Percentiles rank a stretch among this genome's conserved stretches.
These are phyloP conservation scores for Fonsecaea monophora DNA, from an alignment of 2,329 filamentous ascomycete genomes.

Conservation along the genomic window DNA sequence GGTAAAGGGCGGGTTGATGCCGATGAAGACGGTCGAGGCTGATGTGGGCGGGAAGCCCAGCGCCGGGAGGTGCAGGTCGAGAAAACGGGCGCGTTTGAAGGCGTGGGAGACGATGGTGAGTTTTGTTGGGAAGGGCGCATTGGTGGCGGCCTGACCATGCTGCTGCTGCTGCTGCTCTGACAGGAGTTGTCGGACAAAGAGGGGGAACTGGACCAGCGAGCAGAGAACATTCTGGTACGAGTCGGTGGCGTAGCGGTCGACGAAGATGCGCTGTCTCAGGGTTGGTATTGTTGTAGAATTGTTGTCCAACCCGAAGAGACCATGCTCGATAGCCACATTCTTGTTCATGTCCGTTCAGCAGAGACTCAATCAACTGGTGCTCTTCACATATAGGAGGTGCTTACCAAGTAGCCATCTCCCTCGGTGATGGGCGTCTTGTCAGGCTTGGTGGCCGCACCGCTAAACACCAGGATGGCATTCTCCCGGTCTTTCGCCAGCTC, in stretches of 20 bases:
- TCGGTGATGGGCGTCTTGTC: constrained; percentile 24
- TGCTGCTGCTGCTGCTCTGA: neutral
- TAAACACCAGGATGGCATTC: constrained; percentile 68
- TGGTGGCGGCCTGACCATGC: neutral
- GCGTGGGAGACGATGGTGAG: constrained; percentile 72
- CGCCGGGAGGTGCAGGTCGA: constrained; percentile 69
- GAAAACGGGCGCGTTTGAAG: constrained; percentile 70
- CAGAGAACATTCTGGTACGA: constrained; percentile 86
- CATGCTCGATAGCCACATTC: constrained; percentile 29
- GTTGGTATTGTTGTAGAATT: neutral
- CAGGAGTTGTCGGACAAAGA: constrained; percentile 27
- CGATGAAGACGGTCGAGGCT: constrained; percentile 58
- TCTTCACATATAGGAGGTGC: neutral
- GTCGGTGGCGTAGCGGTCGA: constrained; percentile 78
- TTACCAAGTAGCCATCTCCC: constrained; percentile 34
- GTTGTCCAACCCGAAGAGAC: constrained; percentile 26
- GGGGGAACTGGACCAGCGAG: constrained; percentile 66
- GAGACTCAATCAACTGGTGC: neutral
- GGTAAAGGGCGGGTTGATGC: constrained; percentile 67
- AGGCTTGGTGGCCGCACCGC: constrained; percentile 62
- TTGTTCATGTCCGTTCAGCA: neutral
- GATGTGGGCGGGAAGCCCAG: constrained; percentile 53
- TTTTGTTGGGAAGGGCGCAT: constrained; percentile 58
- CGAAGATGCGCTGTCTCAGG: constrained; percentile 53
- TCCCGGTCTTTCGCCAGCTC: constrained; percentile 54